These are phyloP conservation scores for Gaeumannomyces tritici DNA, from an alignment of 2,329 filamentous ascomycete species.

Conservation along the genomic window DNA sequence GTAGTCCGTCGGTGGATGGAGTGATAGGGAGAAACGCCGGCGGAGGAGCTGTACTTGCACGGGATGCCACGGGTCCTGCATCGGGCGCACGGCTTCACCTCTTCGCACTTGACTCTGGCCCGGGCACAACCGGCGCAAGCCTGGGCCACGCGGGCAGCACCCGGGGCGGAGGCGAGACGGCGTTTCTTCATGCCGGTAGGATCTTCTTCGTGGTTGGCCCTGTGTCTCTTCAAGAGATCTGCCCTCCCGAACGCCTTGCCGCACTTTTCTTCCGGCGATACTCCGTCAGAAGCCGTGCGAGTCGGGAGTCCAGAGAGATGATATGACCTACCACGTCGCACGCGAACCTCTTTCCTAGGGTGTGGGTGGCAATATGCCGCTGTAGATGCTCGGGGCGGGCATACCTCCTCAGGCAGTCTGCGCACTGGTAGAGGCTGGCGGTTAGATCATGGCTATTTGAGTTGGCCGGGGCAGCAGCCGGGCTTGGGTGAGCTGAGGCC, in stretches of 20 bases:
- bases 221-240: constrained; percentile 42
- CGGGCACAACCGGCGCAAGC: constrained; percentile 41
- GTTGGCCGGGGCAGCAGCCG: not conserved
- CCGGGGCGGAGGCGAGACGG: constrained; percentile 32
- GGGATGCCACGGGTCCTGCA: constrained; percentile 35
- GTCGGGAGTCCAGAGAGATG: not conserved
- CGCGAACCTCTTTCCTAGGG: constrained; percentile 37
- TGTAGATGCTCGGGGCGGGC: constrained; percentile 2
- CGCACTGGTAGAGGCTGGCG: constrained; percentile 31
- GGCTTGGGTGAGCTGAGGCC: not conserved
- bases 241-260: constrained; percentile 45
- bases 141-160: constrained; percentile 39
- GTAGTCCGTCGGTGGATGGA: constrained; percentile 34
- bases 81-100: constrained; percentile 42
- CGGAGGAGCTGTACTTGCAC: constrained; percentile 28
- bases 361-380: constrained; percentile 40
- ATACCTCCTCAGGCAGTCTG: constrained; percentile 23
- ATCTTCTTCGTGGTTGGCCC: constrained; percentile 38
- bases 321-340: constrained; percentile 21
- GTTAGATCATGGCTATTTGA: not conserved
- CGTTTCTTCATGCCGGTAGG: constrained; percentile 36
- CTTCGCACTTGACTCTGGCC: constrained; percentile 45
- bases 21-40: constrained; percentile 26
- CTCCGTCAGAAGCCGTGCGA: not conserved
- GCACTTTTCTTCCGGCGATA: constrained; percentile 23